These are phyloP conservation scores for Phaeosphaeriaceae sp. DNA, from an alignment of 2,329 filamentous ascomycete species.

Conservation along the genomic window DNA sequence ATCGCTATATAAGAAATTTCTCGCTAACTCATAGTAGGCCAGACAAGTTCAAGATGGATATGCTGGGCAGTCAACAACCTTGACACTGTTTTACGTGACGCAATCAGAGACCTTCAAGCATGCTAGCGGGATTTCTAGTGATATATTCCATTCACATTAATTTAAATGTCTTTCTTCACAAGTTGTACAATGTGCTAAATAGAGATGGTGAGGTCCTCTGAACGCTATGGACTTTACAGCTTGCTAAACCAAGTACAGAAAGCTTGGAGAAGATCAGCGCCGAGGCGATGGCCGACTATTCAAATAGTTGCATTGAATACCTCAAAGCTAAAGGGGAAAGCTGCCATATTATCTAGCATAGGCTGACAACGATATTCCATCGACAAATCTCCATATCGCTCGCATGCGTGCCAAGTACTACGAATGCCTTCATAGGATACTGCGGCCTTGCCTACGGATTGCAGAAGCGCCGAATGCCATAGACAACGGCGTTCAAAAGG, in stretches of 20 bases:
- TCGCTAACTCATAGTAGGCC: slow-evolving; percentile 44
- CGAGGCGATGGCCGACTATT: slow-evolving; percentile 36
- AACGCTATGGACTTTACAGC: slow-evolving; percentile 17
- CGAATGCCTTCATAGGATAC: slow-evolving; percentile 87
- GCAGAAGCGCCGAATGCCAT: slow-evolving; percentile 43
- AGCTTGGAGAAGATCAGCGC: slow-evolving; percentile 44
- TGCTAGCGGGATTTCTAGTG: slow-evolving; percentile 47
- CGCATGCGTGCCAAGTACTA: slow-evolving; percentile 93
- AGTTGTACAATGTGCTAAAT: slow-evolving; percentile 62
- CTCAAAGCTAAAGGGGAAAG: slow-evolving; percentile 61
- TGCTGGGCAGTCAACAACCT: slow-evolving; percentile 54
- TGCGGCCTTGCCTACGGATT: slow-evolving; percentile 75
- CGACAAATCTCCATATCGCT: slow-evolving; percentile 78
- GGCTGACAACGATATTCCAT: slow-evolving; percentile 71
- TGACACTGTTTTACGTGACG: slow-evolving; percentile 36
- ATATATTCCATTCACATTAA: slow-evolving; percentile 68
- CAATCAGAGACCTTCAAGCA: slow-evolving; percentile 39
- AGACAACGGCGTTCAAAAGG: slow-evolving; percentile 32
- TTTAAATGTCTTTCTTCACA: slow-evolving; percentile 63
- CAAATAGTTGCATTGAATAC: slow-evolving; percentile 48
- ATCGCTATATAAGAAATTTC: not conserved
- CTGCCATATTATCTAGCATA: slow-evolving; percentile 64
- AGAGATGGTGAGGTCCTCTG: slow-evolving; percentile 40
- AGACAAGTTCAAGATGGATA: slow-evolving; percentile 59
- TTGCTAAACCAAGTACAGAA: slow-evolving; percentile 41